phyloP scores from a whole-genome alignment of 768 basidiomycete genomes.

The Leucosporidium yakuticum region DNA sequence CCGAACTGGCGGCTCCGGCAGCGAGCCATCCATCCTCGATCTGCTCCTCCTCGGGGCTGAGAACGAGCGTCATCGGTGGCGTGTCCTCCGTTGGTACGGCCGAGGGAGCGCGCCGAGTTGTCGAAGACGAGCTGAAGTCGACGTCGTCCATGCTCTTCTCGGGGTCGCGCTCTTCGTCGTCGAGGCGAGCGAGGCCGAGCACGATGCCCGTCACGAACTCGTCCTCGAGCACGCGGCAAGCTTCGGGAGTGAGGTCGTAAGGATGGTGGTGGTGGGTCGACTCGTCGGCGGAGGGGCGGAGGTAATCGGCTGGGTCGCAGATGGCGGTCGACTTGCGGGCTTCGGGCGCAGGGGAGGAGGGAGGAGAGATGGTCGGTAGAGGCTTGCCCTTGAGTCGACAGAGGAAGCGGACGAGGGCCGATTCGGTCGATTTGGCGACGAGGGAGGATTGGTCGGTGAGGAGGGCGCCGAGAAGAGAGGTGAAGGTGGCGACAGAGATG shows the following conservation, averaged over 20 bases:
- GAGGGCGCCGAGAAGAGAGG: conserved; percentile 80
- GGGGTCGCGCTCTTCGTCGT: conserved; percentile 41
- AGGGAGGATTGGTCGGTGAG: conserved; percentile 70
- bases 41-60: conserved; percentile 26
- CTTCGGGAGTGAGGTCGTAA: conserved; percentile 40
- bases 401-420: conserved; percentile 71
- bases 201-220: conserved; percentile 82
- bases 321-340: not conserved
- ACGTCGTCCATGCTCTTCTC: not conserved
- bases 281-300: not conserved
- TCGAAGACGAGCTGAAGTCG: not conserved
- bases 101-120: not conserved
- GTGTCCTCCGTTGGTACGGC: not conserved
- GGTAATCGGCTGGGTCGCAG: not conserved
- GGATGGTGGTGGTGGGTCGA: conserved; percentile 36
- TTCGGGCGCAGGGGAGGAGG: not conserved
- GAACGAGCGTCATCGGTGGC: conserved; percentile 6
- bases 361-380: not conserved
- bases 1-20: not conserved
- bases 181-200: conserved; percentile 78
- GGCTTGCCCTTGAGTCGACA: conserved; percentile 54
- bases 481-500: conserved; percentile 77
- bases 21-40: conserved; percentile 13
- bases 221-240: conserved; percentile 64
- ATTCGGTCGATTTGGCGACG: conserved; percentile 66